Base-by-base conservation (phyloP, 2,329 filamentous ascomycete genomes). In the Neobulgaria alba region DNA sequence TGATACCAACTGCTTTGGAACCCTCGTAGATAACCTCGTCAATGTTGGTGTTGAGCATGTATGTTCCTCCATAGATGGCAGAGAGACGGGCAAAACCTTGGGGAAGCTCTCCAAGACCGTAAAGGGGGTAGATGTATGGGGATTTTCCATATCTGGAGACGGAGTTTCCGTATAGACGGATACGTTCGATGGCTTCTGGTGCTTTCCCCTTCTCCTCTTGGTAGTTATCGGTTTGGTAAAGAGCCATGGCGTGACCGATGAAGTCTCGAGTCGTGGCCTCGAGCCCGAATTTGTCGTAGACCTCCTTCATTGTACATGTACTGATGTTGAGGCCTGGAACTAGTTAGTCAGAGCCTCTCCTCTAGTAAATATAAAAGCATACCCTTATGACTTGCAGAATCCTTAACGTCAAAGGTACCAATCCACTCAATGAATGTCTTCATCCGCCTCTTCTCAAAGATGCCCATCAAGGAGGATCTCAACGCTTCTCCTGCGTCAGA, bases 61-160 rank as follows among this genome's bases (percentile, higher is more conserved):
- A 98, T 37, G 92, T 98, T 55, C 92, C 92, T 51, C 92, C 92
- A 62, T 98, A 96, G 67, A 98, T 96, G 63, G 92, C 92, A 30
- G 89, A 95, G 40, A 98, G 77, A 64, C 92, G 89, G 49, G 92
- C 92, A 59, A 98, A 98, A 45, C 90, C 90, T 68, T 98, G 92
- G 26, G 92, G 93, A 42, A 98, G 82, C 71, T 98, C 92, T 62
- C 85, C 92, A 36, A 98, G 79, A 48, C 92, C 92, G 69, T 98
- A 98, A 21, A 96, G 80, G 36, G 92, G 93, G 73, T 98, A 98
- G 70, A 98, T 96, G 72, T 96, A 98, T 33, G 92, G 93, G 10
- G 89, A 96, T 69, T 95, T 96, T 67, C 92, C 92, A 67, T 96
- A 96, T 49, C 90, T 80, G 38, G 89, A 87, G 67, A 98, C 94